Evolutionary conservation across 2,329 filamentous ascomycete genomes (phyloP), one percentile per base, ranked within the genome.

Genomic region (Pestalotiopsis sp.): DNA sequence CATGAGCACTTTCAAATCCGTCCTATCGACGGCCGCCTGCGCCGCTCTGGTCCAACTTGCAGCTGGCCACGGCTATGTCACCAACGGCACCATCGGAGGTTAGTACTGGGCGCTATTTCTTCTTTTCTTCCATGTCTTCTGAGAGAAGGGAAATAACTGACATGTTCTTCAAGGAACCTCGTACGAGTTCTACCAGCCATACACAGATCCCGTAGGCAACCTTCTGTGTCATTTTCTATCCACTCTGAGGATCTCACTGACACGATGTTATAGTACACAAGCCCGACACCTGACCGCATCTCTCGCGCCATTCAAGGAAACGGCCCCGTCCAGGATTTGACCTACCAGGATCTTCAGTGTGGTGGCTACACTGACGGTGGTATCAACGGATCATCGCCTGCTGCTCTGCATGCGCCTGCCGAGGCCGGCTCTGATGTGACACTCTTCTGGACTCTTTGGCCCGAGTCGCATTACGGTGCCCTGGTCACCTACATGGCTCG

Each of bases 401-500:
- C 87, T 2, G 75, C 83, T 3, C 81, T 90, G 0, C 85, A 87
- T 70, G 88, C 86, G 2, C 76, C 83, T 0, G 87, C 81, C 3
- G 80, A 83, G 6, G 86, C 88, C 3, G 88, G 88, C 3, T 85
- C 83, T 2, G 82, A 80, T 0, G 85, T 90, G 49, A 83, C 82
- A 12, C 80, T 90, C 3, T 79, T 79, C 67, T 90, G 88, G 87
- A 89, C 87, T 4, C 73, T 83, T 1, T 85, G 82, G 82, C 81
- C 82, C 0, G 81, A 83, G 9, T 84, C 80, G 3, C 86, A 88
- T 69, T 79, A 85, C 36, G 87, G 88, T 0, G 87, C 87, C 0
- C 76, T 85, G 1, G 80, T 90, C 67, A 90, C 87, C 1, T 90
- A 90, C 74, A 88, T 90, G 86, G 88, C 88, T 4, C 80, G 81